phyloP scores from a whole-genome alignment of 2,329 filamentous ascomycete species.

The Calonectria hawksworthii region DNA sequence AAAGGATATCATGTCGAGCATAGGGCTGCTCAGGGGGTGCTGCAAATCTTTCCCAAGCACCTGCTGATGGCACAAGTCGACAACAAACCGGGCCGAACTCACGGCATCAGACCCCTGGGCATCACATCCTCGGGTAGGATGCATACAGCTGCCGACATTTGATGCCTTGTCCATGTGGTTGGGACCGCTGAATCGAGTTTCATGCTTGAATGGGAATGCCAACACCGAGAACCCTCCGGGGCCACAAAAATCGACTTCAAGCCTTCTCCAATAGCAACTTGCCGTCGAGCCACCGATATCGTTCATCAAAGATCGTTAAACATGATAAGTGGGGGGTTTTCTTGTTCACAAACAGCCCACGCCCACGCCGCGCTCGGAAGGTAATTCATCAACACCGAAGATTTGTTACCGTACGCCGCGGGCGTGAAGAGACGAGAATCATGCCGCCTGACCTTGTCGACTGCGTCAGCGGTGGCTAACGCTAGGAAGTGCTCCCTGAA shows the following conservation, averaged over 20 bases:
- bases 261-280: not conserved
- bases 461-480: slow-evolving; percentile 68
- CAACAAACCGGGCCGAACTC: slow-evolving; percentile 30
- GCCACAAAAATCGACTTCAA: slow-evolving; percentile 5
- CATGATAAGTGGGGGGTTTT: slow-evolving; percentile 52
- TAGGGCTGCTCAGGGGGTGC: slow-evolving; percentile 23
- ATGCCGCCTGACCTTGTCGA: slow-evolving; percentile 58
- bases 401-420: slow-evolving; percentile 53
- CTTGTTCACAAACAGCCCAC: slow-evolving; percentile 52
- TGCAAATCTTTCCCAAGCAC: not conserved
- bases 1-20: slow-evolving; percentile 30
- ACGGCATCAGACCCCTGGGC: slow-evolving; percentile 27
- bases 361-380: slow-evolving; percentile 55
- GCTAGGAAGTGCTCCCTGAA: slow-evolving; percentile 68
- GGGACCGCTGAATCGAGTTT: slow-evolving; percentile 19
- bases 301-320: slow-evolving; percentile 52
- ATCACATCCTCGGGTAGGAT: slow-evolving; percentile 39
- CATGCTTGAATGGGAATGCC: not conserved
- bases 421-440: slow-evolving; percentile 52
- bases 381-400: slow-evolving; percentile 52
- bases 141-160: slow-evolving; percentile 17
- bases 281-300: slow-evolving; percentile 23
- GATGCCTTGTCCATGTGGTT: slow-evolving; percentile 30
- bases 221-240: slow-evolving; percentile 28
- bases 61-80: not conserved